Evolutionary conservation across 2,329 filamentous ascomycete species (phyloP).

Genomic region (Xylaria arbuscula): DNA sequence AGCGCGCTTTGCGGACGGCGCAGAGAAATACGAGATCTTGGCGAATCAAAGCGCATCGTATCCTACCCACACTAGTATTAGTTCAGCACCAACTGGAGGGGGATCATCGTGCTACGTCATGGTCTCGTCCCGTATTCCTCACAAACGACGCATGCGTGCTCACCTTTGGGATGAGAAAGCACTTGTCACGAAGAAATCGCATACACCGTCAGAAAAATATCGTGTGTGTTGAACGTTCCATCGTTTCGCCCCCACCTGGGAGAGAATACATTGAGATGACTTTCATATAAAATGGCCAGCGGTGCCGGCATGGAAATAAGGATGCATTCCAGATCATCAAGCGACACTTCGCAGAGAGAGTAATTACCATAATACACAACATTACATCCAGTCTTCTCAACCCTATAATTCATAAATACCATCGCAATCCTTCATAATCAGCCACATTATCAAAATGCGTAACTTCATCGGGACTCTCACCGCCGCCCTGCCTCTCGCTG

Average conservation of each 20-base stretch:
- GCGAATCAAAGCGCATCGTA: slow-evolving; percentile 29
- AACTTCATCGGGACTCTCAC: slow-evolving; percentile 44
- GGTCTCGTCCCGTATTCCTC: slow-evolving; percentile 20
- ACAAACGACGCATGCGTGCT: slow-evolving; percentile 11
- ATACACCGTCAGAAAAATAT: not conserved
- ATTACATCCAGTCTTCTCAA: not conserved
- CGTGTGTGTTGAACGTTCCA: slow-evolving; percentile 20
- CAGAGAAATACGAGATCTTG: slow-evolving; percentile 47
- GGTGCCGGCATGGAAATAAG: not conserved
- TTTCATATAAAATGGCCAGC: slow-evolving; percentile 15
- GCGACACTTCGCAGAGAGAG: not conserved
- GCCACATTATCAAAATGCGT: slow-evolving; percentile 40
- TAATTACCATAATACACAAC: not conserved
- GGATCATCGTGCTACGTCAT: slow-evolving; percentile 43
- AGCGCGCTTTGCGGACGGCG: no score
- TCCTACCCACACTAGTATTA: slow-evolving; percentile 11
- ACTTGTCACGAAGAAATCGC: not conserved
- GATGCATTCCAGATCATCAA: slow-evolving; percentile 13
- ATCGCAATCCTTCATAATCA: not conserved
- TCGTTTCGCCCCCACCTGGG: slow-evolving; percentile 6
- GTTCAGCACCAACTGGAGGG: slow-evolving; percentile 19
- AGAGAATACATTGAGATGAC: not conserved
- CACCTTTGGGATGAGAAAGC: slow-evolving; percentile 31
- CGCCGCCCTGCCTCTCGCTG: slow-evolving; percentile 45
- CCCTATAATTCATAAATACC: not conserved